Percentiles rank a stretch among this genome's conserved stretches.
These are phyloP conservation scores for Thalassiosira profunda DNA, from an alignment of 108 stramenopile genomes.

Conservation along the genomic window DNA sequence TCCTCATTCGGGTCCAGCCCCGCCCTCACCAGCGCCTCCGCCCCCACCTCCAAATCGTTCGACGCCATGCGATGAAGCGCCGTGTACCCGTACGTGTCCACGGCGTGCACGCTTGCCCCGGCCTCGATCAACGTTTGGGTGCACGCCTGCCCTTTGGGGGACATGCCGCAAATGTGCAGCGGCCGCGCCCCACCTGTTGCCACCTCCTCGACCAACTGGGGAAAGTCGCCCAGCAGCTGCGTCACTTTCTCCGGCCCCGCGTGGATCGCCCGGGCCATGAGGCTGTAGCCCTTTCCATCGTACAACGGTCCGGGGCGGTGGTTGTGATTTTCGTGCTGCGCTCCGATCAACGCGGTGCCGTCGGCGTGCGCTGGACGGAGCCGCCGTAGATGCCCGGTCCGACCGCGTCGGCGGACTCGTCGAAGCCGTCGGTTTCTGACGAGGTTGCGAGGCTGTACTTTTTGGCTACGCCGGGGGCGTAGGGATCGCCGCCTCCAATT, in stretches of 20 bases:
- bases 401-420: conserved; percentile 82
- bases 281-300: conserved; percentile 73
- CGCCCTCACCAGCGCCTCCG: conserved; percentile 61
- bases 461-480: conserved; percentile 78
- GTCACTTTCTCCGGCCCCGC: conserved; percentile 52
- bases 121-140: conserved; percentile 58
- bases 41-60: conserved; percentile 81
- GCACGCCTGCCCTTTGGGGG: conserved; percentile 49
- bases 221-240: conserved; percentile 61
- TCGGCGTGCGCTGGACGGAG: conserved; percentile 55
- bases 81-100: conserved; percentile 86
- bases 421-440: conserved; percentile 82
- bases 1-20: conserved; percentile 62
- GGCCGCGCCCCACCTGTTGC: conserved; percentile 86
- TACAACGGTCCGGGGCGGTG: conserved; percentile 83
- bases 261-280: conserved; percentile 54
- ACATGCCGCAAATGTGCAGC: conserved; percentile 88
- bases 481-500: conserved; percentile 49
- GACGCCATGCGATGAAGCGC: conserved; percentile 90
- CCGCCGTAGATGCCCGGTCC: conserved; percentile 91
- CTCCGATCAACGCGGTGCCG: conserved; percentile 65
- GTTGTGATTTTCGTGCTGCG: conserved; percentile 88
- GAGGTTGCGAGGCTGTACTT: conserved; percentile 76
- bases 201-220: conserved; percentile 71
- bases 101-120: conserved; percentile 67